Percentiles rank a stretch among this genome's conserved stretches.
Conservation (phyloP, 495 filamentous ascomycete species). For the Lasiosphaeris hirsuta region DNA sequence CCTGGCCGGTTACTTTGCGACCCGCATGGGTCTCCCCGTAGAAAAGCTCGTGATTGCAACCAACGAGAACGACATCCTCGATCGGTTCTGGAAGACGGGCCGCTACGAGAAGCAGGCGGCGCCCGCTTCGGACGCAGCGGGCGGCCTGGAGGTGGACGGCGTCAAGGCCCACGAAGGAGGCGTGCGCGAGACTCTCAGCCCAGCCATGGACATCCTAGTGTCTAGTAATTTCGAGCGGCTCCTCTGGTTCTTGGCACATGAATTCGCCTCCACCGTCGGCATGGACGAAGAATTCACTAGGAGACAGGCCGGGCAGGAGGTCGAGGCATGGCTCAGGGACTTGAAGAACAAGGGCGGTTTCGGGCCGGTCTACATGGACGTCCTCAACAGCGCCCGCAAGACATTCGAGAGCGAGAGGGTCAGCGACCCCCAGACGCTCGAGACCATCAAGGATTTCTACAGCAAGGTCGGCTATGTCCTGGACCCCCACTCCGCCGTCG, state of each 20-base stretch:
- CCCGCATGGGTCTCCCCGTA: conserved; percentile 81
- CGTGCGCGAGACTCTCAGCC: conserved; percentile 36
- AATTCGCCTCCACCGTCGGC: conserved; percentile 49
- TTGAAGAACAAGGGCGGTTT: conserved; percentile 82
- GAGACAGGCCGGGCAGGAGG: conserved; percentile 61
- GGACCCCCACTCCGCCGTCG: conserved; percentile 89
- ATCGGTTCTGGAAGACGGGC: conserved; percentile 80
- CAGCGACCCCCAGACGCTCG: conserved; percentile 70
- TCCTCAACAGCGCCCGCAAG: conserved; percentile 60
- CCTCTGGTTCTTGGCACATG: conserved; percentile 85
- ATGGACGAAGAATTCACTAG: conserved; percentile 58
- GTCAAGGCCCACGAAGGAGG: conserved; percentile 64
- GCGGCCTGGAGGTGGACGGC: conserved; percentile 57
- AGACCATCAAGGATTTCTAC: conserved; percentile 68
- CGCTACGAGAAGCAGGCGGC: conserved; percentile 74
- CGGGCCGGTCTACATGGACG: conserved; percentile 59
- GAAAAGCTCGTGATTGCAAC: conserved; percentile 84
- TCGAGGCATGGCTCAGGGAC: conserved; percentile 65
- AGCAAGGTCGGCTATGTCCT: conserved; percentile 67
- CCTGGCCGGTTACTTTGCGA: conserved; percentile 87
- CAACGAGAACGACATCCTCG: conserved; percentile 88
- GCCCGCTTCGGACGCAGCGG: conserved; percentile 50
- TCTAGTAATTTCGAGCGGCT: conserved; percentile 94
- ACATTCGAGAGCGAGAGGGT: conserved; percentile 83
- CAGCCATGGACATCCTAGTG: conserved; percentile 91